Evolutionary conservation across 2,329 filamentous ascomycete genomes (phyloP).

Genomic region (Aspergillus sojae): DNA sequence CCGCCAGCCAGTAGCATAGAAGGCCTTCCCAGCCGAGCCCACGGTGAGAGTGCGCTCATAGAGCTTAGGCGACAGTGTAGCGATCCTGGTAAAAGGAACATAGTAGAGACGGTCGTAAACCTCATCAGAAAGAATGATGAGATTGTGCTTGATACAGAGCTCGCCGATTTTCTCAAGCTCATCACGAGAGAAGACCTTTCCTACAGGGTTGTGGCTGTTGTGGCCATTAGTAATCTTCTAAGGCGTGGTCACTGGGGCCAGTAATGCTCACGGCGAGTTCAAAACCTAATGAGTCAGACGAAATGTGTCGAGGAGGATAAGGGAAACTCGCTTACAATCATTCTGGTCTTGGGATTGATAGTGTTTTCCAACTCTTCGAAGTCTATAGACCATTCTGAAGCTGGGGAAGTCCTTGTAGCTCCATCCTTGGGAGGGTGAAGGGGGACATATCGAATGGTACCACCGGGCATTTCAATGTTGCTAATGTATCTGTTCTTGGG

Average conservation of each 20-base stretch:
- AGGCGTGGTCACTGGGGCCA: neutral
- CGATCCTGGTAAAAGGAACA: slow-evolving; percentile 89
- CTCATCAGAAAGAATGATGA: slow-evolving; percentile 89
- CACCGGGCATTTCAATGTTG: slow-evolving; percentile 98
- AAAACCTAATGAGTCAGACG: slow-evolving; percentile 40
- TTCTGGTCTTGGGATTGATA: slow-evolving; percentile 85
- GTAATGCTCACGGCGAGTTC: slow-evolving; percentile 51
- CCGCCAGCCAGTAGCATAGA: slow-evolving; percentile 96
- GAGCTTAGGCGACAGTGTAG: slow-evolving; percentile 86
- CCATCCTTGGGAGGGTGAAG: slow-evolving; percentile 85
- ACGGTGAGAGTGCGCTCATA: slow-evolving; percentile 88
- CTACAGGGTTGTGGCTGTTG: slow-evolving; percentile 80
- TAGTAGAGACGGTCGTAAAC: slow-evolving; percentile 97
- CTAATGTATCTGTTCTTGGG: slow-evolving; percentile 71
- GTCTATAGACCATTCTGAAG: slow-evolving; percentile 85
- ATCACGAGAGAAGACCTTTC: slow-evolving; percentile 85
- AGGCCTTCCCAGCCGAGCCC: slow-evolving; percentile 95
- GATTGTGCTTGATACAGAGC: slow-evolving; percentile 86
- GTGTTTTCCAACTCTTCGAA: slow-evolving; percentile 78
- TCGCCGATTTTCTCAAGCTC: slow-evolving; percentile 85
- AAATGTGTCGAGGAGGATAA: neutral
- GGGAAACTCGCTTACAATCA: slow-evolving; percentile 70
- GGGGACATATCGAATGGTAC: slow-evolving; percentile 93
- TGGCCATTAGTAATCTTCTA: slow-evolving; percentile 16
- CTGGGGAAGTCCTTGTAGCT: slow-evolving; percentile 75